Evolutionary conservation across 2,329 filamentous ascomycete genomes (phyloP), one percentile per base, ranked within the genome.

Genomic region (Aplosporella prunicola): DNA sequence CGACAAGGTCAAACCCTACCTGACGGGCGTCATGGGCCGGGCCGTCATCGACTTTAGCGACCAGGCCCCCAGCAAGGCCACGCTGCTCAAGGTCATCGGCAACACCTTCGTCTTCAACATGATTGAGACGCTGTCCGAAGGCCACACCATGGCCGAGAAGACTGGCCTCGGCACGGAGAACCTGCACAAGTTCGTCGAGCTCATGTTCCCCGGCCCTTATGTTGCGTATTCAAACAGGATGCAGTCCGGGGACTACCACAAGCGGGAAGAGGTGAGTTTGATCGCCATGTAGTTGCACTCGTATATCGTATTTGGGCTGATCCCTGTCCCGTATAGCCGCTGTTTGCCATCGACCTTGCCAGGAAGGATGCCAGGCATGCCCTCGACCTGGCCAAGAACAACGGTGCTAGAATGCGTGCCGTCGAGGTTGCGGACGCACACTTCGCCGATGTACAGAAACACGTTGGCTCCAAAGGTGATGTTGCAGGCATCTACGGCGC

Each of bases 51-150:
- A 89, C 54, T 79, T 86, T 57, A 69, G 70, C 29, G 76, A 72
- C 45, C 72, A 84, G 58, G 72, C 80, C 1, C 77, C 79, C 32
- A 74, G 80, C 35, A 75, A 76, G 36, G 78, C 86, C 4, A 72
- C 77, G 2, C 72, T 76, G 30, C 67, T 93, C 32, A 91, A 94
- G 62, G 68, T 94, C 14, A 71, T 93, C 8, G 87, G 88, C 40
- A 94, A 94, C 60, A 84, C 82, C 0, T 88, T 94, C 56, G 72
- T 94, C 49, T 57, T 93, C 26, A 82, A 83, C 63, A 88, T 88
- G 72, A 74, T 88, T 16, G 80, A 87, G 52, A 72, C 83, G 35
- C 64, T 94, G 4, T 77, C 82, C 2, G 85, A 93, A 63, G 82
- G 79, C 5, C 74, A 89, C 52, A 76, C 81, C 1, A 62, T 87